phyloP scores from a whole-genome alignment of 2,329 filamentous ascomycete species.

The Botrytis galanthina region DNA sequence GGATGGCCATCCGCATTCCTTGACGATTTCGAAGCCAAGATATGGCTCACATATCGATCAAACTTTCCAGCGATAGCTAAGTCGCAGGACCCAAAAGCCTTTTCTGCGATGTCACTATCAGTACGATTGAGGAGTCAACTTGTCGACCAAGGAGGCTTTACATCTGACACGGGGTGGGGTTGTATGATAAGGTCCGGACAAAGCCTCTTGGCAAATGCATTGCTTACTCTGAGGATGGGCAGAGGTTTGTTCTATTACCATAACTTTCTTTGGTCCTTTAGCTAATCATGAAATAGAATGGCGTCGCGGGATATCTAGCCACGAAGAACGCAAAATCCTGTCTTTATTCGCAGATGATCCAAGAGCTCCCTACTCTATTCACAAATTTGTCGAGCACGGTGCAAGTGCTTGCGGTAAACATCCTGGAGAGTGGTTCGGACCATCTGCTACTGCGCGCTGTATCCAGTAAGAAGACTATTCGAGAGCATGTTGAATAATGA shows the following conservation, averaged over 20 bases:
- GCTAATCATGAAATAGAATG: conserved; percentile 56
- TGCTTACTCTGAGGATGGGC: conserved; percentile 70
- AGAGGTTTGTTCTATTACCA: conserved; percentile 56
- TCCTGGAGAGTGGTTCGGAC: conserved; percentile 97
- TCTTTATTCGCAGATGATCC: conserved; percentile 85
- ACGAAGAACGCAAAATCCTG: conserved; percentile 69
- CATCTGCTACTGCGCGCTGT: conserved; percentile 91
- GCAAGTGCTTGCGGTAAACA: conserved; percentile 87
- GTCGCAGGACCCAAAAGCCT: conserved; percentile 70
- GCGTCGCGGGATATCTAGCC: conserved; percentile 59
- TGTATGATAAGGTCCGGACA: conserved; percentile 99
- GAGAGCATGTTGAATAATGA: background rate
- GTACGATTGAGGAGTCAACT: conserved; percentile 82
- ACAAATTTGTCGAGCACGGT: conserved; percentile 88
- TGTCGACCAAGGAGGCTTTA: conserved; percentile 76
- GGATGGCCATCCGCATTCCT: conserved; percentile 86
- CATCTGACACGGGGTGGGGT: conserved; percentile 93
- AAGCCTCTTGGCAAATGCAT: conserved; percentile 83
- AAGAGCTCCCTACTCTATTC: conserved; percentile 86
- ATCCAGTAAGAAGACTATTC: conserved; percentile 67
- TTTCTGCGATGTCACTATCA: conserved; percentile 71
- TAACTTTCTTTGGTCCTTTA: background rate
- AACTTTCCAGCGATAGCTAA: conserved; percentile 81
- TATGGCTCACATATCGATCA: conserved; percentile 96
- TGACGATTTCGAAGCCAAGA: conserved; percentile 85